Evolutionary conservation across 345 rosid genomes (phyloP).

Genomic region (Populus pruinosa): DNA sequence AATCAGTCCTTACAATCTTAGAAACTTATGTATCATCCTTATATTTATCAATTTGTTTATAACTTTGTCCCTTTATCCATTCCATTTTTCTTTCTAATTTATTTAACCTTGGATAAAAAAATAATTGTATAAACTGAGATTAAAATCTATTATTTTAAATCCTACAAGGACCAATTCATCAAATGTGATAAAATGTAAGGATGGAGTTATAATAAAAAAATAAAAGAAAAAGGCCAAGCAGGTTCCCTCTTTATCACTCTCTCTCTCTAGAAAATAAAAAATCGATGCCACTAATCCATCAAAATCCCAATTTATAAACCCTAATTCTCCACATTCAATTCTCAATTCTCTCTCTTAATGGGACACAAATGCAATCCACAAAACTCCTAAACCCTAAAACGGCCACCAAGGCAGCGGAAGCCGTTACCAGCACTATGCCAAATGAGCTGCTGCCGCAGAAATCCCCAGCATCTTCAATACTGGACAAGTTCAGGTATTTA

Average conservation of each 20-base stretch:
- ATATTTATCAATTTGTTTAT: no score
- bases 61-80: no score
- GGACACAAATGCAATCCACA: background rate
- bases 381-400: slow-evolving; percentile 10
- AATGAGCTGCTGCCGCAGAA: slow-evolving; percentile 59
- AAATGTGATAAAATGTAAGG: no score
- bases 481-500: slow-evolving; percentile 62
- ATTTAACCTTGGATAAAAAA: no score
- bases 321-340: background rate
- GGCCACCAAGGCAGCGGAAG: slow-evolving; percentile 4
- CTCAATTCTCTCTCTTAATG: background rate
- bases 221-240: background rate
- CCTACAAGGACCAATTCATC: no score
- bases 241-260: background rate
- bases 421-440: slow-evolving; percentile 35
- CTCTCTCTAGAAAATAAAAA: background rate
- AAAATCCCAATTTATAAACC: background rate
- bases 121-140: no score
- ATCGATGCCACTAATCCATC: background rate
- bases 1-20: no score
- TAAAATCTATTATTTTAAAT: no score
- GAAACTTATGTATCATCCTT: no score
- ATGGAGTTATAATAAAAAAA: background rate
- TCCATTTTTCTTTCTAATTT: no score
- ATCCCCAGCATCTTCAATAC: slow-evolving; percentile 49